Percentiles rank a stretch among this genome's conserved stretches.
Evolutionary conservation across 306 rosid genomes (phyloP).

Genomic region (Ormosia semicastrata): DNA sequence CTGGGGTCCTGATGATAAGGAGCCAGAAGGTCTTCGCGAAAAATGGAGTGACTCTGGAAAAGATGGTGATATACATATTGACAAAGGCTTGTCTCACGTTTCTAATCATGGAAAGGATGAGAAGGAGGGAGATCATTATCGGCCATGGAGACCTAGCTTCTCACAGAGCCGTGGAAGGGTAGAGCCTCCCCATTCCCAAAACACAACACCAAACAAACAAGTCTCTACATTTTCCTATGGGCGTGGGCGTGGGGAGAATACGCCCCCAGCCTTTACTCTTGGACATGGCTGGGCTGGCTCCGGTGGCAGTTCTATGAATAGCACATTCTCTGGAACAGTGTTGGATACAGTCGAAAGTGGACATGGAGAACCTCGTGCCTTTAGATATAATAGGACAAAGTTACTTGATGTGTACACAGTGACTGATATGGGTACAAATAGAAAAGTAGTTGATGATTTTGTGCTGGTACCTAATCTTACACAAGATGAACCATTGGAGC

Average conservation of each 20-base stretch:
- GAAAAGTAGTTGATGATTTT: slow-evolving; percentile 61
- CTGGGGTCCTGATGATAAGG: slow-evolving; percentile 98
- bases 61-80: slow-evolving; percentile 64
- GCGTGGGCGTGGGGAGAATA: slow-evolving; percentile 75
- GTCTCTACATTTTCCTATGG: slow-evolving; percentile 54
- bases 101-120: slow-evolving; percentile 82
- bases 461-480: slow-evolving; percentile 66
- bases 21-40: slow-evolving; percentile 68
- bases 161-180: slow-evolving; percentile 76
- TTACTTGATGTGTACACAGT: slow-evolving; percentile 78
- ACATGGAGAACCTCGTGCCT: slow-evolving; percentile 57
- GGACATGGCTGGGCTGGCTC: slow-evolving; percentile 70
- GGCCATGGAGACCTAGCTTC: slow-evolving; percentile 84
- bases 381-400: slow-evolving; percentile 67
- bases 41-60: slow-evolving; percentile 70
- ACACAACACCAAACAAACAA: slow-evolving; percentile 59
- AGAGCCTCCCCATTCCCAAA: slow-evolving; percentile 61
- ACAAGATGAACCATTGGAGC: slow-evolving; percentile 70
- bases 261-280: slow-evolving; percentile 53
- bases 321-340: slow-evolving; percentile 39
- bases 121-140: slow-evolving; percentile 78
- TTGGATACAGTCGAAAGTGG: slow-evolving; percentile 55
- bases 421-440: slow-evolving; percentile 45
- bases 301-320: slow-evolving; percentile 50
- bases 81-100: slow-evolving; percentile 58